Evolutionary conservation across 768 basidiomycete species (phyloP), one percentile per base, ranked within the genome.

Genomic region (Lactarius hengduanensis): DNA sequence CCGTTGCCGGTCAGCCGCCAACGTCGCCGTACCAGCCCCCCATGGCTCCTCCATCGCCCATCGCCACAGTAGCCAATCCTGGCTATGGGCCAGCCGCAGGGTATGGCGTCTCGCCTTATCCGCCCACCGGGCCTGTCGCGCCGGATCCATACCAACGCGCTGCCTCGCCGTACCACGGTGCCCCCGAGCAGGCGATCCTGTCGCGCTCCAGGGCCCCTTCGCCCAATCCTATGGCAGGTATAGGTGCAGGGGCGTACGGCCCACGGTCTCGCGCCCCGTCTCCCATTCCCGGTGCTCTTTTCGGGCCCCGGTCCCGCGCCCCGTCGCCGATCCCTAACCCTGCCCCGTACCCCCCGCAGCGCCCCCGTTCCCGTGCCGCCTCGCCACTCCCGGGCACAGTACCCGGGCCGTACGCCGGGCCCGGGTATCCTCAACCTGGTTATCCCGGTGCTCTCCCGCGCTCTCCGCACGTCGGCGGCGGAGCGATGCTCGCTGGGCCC

Each of bases 271-370:
- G 86, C 61, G 82, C 83, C 3, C 74, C 83, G 32, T 84, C 84
- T 26, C 86, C 87, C 11, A 83, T 83, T 74, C 84, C 83, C 26
- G 81, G 82, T 67, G 66, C 55, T 13, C 36, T 38, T 3, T 62
- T 61, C 40, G 71, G 71, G n/a, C 64, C 68, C 22, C 65, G 66
- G n/a, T 70, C 69, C 20, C 66, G 69, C 18, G 67, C 71, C 7
- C 64, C 70, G 4, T 70, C 71, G 3, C 63, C 69, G 22, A 63
- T 53, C 34, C 72, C 72, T 8, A 62, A 62, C 9, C 53, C 53
- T 32, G 30, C 2, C 11, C 61, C 65, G 4, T 71, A 72, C 54
- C 62, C 67, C 16, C 66, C 63, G 1, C 43, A 50, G 38, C 61
- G 26, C 59, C 67, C 69, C 54, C 60, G 63, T 57, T 74, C 72